Base-by-base conservation (phyloP, 164 flowering plant species). In the Tetracentron sinense region DNA sequence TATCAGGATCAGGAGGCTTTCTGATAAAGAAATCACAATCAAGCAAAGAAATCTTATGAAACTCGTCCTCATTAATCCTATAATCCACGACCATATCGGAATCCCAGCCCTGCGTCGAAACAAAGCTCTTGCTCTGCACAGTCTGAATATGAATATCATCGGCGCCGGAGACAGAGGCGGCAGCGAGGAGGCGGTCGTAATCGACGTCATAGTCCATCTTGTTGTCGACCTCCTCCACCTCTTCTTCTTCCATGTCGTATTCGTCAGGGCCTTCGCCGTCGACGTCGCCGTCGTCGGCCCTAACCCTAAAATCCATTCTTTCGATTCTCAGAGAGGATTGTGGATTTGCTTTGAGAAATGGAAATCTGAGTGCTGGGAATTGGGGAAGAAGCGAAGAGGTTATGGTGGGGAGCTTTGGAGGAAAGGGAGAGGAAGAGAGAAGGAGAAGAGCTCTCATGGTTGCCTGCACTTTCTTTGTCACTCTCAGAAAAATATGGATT, bases 1-100 rank as follows among this genome's bases (percentile, higher is more conserved):
- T 71, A 68, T 94, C 98, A 15, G 91, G 96, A 65, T 94, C 97
- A 3, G 93, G 96, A 1, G 96, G 95, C 74, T 89, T 94, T 77
- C 97, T 53, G 6, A 91, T 89, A 56, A 94, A 94, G 81, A 94
- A 94, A 75, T 91, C 99, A 53, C 99, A 94, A 54, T 94, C 84
- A 19, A 89, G 30, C 61, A 94, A 74, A 54, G 84, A 61, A 33
- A 91, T 79, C 80, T 91, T 94, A 62, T 91, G 99, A 62, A 91
- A 94, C 78, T 91, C 95, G 1, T 94, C 97, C 76, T 91, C 99
- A 30, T 89, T 81, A 54, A 94, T 94, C 79, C 89, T 72, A 53
- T 91, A 91, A 78, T 86, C 92, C 33, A 91, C 89, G 2, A 89
- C 81, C 81, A 75, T 80, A 62, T 87, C 97, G 42, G 95, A 82